Conservation (phyloP, 148 eudicot genomes). For the Polygonum aviculare region DNA sequence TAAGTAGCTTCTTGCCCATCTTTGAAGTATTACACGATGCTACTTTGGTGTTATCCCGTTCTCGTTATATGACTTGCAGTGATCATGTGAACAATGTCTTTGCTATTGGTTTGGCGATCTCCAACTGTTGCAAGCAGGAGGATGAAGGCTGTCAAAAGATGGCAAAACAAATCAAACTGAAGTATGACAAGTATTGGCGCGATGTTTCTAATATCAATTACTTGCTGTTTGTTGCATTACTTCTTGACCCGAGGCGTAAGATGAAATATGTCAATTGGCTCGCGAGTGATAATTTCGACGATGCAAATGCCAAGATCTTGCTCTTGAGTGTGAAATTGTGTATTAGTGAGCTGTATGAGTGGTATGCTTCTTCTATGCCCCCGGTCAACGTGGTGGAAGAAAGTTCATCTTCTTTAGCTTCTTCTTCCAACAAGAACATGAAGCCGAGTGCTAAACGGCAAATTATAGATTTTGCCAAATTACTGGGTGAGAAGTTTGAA, state of each 20-base stretch:
- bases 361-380: not conserved
- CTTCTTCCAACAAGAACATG: not conserved
- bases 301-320: not conserved
- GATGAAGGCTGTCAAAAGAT: slow-evolving; percentile 2
- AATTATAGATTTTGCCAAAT: not conserved
- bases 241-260: slow-evolving; percentile 8
- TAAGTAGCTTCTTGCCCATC: not conserved
- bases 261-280: not conserved
- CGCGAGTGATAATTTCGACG: not conserved
- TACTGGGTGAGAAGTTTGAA: not conserved
- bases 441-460: not conserved
- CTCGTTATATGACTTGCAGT: not conserved
- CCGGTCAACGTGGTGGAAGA: not conserved
- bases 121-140: not conserved
- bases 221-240: not conserved
- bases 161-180: not conserved
- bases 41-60: not conserved
- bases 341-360: not conserved
- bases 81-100: not conserved
- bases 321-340: not conserved
- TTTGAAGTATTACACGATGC: not conserved
- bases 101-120: not conserved
- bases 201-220: not conserved
- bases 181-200: slow-evolving; percentile 3
- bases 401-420: not conserved